Conservation (phyloP, 202 grass and related monocot species). For the Brachypodium distachyon region DNA sequence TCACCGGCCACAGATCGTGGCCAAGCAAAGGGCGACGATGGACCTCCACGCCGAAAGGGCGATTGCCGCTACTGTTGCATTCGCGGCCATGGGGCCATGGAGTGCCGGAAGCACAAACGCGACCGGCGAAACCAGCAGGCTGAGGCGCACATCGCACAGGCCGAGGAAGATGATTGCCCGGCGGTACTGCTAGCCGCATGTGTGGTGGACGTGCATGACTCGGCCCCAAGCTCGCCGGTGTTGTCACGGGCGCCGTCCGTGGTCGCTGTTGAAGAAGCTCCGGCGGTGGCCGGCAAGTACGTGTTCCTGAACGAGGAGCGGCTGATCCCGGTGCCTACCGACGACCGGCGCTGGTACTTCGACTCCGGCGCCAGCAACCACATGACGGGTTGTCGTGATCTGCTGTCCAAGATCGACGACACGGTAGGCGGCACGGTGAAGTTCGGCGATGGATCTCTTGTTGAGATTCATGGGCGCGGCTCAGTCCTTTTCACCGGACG, state of each 20-base stretch:
- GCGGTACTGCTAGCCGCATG: background rate
- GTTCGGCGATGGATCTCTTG: too few species aligned
- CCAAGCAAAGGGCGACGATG: background rate
- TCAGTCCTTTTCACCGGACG: too few species aligned
- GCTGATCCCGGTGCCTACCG: too few species aligned
- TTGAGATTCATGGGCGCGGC: too few species aligned
- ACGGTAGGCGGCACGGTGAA: too few species aligned
- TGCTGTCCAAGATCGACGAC: too few species aligned
- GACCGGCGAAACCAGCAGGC: background rate
- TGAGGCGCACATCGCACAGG: background rate
- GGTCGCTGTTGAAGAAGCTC: too few species aligned
- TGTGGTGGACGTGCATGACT: background rate
- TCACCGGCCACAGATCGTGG: background rate
- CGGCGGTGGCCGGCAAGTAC: too few species aligned
- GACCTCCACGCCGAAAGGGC: background rate
- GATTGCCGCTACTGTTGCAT: background rate
- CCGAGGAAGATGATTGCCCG: background rate
- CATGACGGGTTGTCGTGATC: too few species aligned
- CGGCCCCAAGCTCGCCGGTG: background rate
- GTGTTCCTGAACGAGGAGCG: too few species aligned
- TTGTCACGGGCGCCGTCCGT: too few species aligned
- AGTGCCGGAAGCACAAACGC: background rate
- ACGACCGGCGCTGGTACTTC: too few species aligned
- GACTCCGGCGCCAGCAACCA: background rate
- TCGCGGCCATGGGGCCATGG: background rate